Conservation (phyloP, 495 filamentous ascomycete species). For the Aspergillus haitiensis region DNA sequence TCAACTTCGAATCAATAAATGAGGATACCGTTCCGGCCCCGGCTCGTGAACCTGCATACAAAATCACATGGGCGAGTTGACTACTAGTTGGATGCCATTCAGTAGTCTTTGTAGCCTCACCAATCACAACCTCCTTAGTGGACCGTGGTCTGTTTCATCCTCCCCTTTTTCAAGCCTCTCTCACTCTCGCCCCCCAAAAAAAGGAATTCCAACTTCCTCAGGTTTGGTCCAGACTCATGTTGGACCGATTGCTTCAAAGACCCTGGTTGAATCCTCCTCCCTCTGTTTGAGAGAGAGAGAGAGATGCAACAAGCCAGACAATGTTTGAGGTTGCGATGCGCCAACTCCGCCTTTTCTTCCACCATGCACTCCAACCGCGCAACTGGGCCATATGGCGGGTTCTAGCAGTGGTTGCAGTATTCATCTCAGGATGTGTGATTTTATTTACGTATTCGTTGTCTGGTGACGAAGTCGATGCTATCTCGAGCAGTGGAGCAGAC, state of each 20-base stretch:
- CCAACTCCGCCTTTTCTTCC: constrained; percentile 16
- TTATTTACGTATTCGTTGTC: constrained; percentile 13
- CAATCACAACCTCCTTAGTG: constrained; percentile 13
- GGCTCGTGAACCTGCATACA: too few relatives aligned
- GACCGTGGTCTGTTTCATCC: constrained; percentile 12
- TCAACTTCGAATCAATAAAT: too few relatives aligned
- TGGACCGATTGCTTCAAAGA: neutral
- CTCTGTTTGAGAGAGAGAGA: neutral
- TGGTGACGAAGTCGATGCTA: neutral
- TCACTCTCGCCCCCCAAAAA: neutral
- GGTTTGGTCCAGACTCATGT: neutral
- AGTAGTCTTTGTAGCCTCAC: constrained; percentile 1
- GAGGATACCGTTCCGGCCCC: too few relatives aligned
- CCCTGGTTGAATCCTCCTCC: neutral
- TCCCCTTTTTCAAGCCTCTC: constrained; percentile 12
- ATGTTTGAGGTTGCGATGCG: constrained; percentile 2
- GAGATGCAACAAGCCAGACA: constrained; percentile 7
- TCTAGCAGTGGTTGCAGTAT: constrained; percentile 6
- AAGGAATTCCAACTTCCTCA: neutral
- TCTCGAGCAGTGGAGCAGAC: neutral
- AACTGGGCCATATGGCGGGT: constrained; percentile 9
- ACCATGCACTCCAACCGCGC: constrained; percentile 12
- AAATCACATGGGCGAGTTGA: neutral
- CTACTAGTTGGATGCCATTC: constrained; percentile 1
- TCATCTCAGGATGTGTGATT: constrained; percentile 11